Percentiles rank a stretch among this genome's conserved stretches.
Conservation (phyloP, 352 stramenopile genomes). For the Globisporangium okanoganense region DNA sequence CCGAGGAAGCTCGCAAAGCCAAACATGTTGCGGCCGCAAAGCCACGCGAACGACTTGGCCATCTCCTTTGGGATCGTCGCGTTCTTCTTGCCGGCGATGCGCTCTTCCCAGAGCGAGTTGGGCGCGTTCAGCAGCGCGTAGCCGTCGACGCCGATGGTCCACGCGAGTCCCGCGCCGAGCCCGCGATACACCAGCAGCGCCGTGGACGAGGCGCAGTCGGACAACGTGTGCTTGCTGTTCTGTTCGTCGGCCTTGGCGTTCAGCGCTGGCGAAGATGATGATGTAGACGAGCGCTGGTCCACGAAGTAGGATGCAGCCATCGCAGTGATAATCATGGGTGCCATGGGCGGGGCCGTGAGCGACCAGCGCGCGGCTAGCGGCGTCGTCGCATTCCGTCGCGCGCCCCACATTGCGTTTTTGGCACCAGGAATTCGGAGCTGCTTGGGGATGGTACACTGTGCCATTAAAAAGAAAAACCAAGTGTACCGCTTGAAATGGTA, state of each 20-base stretch:
- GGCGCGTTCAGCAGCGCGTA: conserved; percentile 47
- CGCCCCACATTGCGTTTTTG: conserved; percentile 2
- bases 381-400: neutral
- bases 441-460: conserved; percentile 1
- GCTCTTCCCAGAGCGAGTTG: conserved; percentile 33
- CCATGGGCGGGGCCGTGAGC: neutral
- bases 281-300: conserved; percentile 14
- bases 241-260: conserved; percentile 6
- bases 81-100: conserved; percentile 20
- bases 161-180: conserved; percentile 59
- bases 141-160: conserved; percentile 70
- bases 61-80: conserved; percentile 31
- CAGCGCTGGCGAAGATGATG: neutral
- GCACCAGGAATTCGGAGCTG: neutral
- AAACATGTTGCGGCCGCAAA: conserved; percentile 54
- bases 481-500: neutral
- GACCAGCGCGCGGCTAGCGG: neutral
- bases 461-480: neutral
- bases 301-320: conserved; percentile 9
- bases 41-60: conserved; percentile 20
- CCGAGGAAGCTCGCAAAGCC: conserved; percentile 71
- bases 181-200: conserved; percentile 58
- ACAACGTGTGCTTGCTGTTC: conserved; percentile 31
- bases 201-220: conserved; percentile 65
- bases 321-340: conserved; percentile 17